Base-by-base conservation (phyloP, 2,329 filamentous ascomycete genomes). In the Ophiognomonia clavigignenti-juglandacearum region DNA sequence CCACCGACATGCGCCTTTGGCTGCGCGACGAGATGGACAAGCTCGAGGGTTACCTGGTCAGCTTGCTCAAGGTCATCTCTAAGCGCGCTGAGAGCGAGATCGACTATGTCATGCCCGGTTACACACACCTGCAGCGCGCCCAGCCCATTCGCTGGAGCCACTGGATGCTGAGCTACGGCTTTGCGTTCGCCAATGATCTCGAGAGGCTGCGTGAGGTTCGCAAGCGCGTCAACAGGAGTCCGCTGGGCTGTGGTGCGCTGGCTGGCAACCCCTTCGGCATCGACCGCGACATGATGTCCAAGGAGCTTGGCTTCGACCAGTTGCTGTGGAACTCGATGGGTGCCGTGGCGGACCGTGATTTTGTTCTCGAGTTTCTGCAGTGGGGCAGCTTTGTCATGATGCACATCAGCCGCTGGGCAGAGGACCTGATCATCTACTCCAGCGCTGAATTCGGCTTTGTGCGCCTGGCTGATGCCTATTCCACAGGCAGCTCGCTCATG, bases 1-100 rank as follows among this genome's bases (percentile, higher is more conserved):
- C 84, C 39, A 91, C 85, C 19, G 89, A 95, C 60, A 92, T 96
- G 86, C 83, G 89, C 52, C 73, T 96, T 64, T 96, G 89, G 89
- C 69, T 95, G 53, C 78, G 88, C 36, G 83, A 91, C 54, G 77
- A 86, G 69, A 71, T 96, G 48, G 76, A 75, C 47, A 73, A 74
- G 54, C 80, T 95, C 43, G 88, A 95, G 57, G 64, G 57, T 29
- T 80, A 83, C 57, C 74, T 96, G 4, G 72, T 80, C 36, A 76
- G 80, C 45, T 78, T 95, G 56, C 71, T 96, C 34, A 73, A 79
- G 58, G 85, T 90, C 39, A 79, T 83, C 13, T 76, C 82, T 29
- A 70, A 72, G 39, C 78, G 88, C 23, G 86, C 88, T 2, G 85
- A 89, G 73, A 67, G 72, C 29, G 86, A 93, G 59, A 82, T 91